Evolutionary conservation across 1,284 basidiomycete genomes (phyloP).

Genomic region (Golubevia sp.): DNA sequence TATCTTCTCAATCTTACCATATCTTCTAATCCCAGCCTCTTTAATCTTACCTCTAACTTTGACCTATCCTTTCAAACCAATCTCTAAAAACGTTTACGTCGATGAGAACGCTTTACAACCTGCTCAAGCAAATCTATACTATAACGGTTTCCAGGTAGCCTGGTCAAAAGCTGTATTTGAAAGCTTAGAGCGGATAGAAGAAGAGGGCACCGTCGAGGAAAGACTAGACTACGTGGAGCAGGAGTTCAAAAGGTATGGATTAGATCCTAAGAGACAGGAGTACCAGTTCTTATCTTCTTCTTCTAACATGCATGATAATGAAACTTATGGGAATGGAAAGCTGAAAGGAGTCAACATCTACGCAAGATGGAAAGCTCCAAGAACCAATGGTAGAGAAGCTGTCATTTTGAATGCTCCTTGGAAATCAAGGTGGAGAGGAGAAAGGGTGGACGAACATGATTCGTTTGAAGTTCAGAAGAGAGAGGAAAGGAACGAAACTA

Average conservation of each 20-base stretch:
- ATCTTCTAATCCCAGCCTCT: constrained; percentile 2
- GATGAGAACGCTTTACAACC: constrained; percentile 60
- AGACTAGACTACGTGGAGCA: neutral
- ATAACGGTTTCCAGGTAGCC: constrained; percentile 39
- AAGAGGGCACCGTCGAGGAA: neutral
- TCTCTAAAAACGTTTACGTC: constrained; percentile 46
- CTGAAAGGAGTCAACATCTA: constrained; percentile 77
- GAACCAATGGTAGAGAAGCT: constrained; percentile 85
- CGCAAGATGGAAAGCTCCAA: constrained; percentile 78
- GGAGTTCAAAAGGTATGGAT: constrained; percentile 21
- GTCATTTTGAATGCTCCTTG: constrained; percentile 88
- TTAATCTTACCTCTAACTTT: constrained; percentile 31
- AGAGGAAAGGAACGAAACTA: too few relatives aligned
- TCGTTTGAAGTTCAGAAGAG: too few relatives aligned
- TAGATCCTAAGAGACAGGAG: constrained; percentile 21
- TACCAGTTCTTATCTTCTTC: constrained; percentile 13
- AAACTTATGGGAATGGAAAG: constrained; percentile 54
- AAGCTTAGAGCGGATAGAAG: constrained; percentile 10
- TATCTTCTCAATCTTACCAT: too few relatives aligned
- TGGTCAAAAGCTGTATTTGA: constrained; percentile 40
- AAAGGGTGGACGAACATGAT: too few relatives aligned
- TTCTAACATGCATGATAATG: neutral
- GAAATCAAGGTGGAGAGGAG: constrained; percentile 66
- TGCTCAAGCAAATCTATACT: constrained; percentile 33
- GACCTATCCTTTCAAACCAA: constrained; percentile 34